Evolutionary conservation across 2,329 filamentous ascomycete species (phyloP).

Genomic region (Claviceps sorghi): DNA sequence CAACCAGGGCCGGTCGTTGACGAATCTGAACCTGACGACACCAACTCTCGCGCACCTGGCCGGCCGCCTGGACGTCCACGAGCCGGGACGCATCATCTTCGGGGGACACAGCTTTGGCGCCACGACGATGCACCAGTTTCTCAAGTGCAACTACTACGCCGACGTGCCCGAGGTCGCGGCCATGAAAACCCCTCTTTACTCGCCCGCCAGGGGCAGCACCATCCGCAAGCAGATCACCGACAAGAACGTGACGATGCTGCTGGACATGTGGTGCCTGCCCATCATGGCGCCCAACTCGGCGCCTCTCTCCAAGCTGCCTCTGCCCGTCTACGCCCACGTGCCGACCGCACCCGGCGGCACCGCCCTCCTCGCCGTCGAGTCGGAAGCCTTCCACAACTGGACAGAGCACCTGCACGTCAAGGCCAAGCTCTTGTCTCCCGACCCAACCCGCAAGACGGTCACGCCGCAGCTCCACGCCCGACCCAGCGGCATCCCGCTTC

Average conservation of each 20-base stretch:
- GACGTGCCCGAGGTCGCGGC: conserved; percentile 28
- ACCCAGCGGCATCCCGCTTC: conserved; percentile 26
- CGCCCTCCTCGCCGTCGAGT: conserved; percentile 56
- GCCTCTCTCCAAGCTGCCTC: conserved; percentile 54
- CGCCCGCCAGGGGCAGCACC: conserved; percentile 37
- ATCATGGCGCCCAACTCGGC: conserved; percentile 47
- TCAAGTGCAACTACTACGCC: conserved; percentile 66
- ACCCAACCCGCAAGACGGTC: conserved; percentile 30
- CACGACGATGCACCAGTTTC: conserved; percentile 57
- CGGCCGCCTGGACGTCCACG: conserved; percentile 49
- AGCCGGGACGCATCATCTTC: conserved; percentile 59
- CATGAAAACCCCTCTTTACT: conserved; percentile 45
- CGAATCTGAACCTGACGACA: conserved; percentile 38
- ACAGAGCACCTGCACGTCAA: conserved; percentile 54
- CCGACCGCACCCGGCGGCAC: conserved; percentile 37
- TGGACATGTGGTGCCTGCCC: conserved; percentile 73
- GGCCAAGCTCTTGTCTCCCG: conserved; percentile 47
- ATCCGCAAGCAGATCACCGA: conserved; percentile 55
- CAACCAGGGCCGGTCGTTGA: conserved; percentile 36
- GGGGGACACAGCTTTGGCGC: conserved; percentile 73
- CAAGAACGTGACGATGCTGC: conserved; percentile 48
- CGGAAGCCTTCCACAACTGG: conserved; percentile 69
- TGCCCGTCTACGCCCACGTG: conserved; percentile 50
- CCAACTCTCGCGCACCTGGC: conserved; percentile 43
- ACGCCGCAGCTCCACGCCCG: conserved; percentile 26